These are phyloP conservation scores for Lentinula aciculospora DNA, from an alignment of 768 basidiomycete species.

Conservation along the genomic window DNA sequence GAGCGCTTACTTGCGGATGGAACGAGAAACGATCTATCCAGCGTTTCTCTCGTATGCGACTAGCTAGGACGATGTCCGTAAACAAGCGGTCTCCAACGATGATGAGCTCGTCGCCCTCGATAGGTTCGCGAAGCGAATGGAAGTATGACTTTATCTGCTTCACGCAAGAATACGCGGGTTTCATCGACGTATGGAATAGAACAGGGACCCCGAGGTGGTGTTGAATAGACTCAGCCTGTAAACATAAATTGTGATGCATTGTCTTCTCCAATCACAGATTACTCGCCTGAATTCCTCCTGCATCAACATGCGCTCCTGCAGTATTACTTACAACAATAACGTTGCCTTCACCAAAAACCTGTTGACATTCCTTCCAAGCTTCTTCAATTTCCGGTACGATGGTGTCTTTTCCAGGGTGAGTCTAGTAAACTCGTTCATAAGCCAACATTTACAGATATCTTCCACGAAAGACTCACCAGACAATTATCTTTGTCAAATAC, in stretches of 20 bases:
- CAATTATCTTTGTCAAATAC: slow-evolving; percentile 99
- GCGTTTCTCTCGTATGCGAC: slow-evolving; percentile 47
- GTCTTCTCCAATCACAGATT: neutral
- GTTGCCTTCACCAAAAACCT: slow-evolving; percentile 70
- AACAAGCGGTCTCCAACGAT: slow-evolving; percentile 90
- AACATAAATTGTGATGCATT: neutral
- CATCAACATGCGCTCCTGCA: slow-evolving; percentile 75
- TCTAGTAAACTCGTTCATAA: slow-evolving; percentile 38
- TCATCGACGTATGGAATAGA: slow-evolving; percentile 67
- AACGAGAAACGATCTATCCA: slow-evolving; percentile 11
- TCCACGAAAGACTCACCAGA: slow-evolving; percentile 46
- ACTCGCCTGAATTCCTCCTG: slow-evolving; percentile 75
- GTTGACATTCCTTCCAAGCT: slow-evolving; percentile 69
- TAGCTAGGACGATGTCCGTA: slow-evolving; percentile 86
- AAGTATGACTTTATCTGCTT: slow-evolving; percentile 72
- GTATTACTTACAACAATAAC: slow-evolving; percentile 94
- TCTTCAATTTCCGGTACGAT: slow-evolving; percentile 75
- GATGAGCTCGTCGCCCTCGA: slow-evolving; percentile 61
- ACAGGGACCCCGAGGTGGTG: slow-evolving; percentile 77
- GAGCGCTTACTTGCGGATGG: neutral
- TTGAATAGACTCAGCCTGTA: slow-evolving; percentile 82
- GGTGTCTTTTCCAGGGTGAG: slow-evolving; percentile 69
- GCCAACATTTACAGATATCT: neutral
- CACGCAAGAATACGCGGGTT: slow-evolving; percentile 80
- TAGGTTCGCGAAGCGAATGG: slow-evolving; percentile 44